Evolutionary conservation across 495 filamentous ascomycete genomes (phyloP).

Genomic region (Ascobolus immersus): DNA sequence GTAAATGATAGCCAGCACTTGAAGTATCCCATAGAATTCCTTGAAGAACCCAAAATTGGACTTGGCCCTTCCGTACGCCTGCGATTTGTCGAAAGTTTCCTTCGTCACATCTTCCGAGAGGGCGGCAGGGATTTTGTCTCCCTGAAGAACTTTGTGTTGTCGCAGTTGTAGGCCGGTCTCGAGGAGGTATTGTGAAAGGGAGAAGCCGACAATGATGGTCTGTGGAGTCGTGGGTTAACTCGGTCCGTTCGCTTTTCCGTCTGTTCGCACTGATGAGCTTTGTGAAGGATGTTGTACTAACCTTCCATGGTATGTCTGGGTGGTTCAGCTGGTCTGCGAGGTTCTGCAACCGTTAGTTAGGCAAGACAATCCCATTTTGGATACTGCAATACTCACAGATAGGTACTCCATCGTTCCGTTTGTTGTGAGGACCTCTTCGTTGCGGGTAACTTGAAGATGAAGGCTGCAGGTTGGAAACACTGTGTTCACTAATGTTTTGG

Average conservation of each 20-base stretch:
- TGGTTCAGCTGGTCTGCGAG: constrained; percentile 69
- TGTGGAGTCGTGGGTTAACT: not conserved
- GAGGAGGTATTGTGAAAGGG: constrained; percentile 61
- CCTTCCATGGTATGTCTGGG: constrained; percentile 91
- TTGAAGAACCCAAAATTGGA: constrained; percentile 62
- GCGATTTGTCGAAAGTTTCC: constrained; percentile 80
- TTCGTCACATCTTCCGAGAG: constrained; percentile 65
- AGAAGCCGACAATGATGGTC: constrained; percentile 75
- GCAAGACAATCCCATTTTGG: too few species aligned
- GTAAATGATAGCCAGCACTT: constrained; percentile 61
- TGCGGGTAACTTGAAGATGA: too few species aligned
- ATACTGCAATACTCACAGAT: too few species aligned
- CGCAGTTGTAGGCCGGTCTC: constrained; percentile 64
- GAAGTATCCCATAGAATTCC: constrained; percentile 46
- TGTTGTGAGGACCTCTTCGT: too few species aligned
- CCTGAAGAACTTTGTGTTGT: constrained; percentile 62
- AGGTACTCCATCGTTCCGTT: too few species aligned
- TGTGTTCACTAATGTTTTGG: too few species aligned
- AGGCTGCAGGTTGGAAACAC: too few species aligned
- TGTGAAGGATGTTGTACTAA: not conserved
- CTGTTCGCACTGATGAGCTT: not conserved
- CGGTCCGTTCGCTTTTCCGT: too few species aligned
- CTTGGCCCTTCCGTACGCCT: constrained; percentile 90
- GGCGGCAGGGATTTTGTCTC: constrained; percentile 55
- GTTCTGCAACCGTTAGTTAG: constrained; percentile 27